Percentiles rank a stretch among this genome's conserved stretches.
Evolutionary conservation across 306 rosid species (phyloP).

Genomic region (Dryas drummondii): DNA sequence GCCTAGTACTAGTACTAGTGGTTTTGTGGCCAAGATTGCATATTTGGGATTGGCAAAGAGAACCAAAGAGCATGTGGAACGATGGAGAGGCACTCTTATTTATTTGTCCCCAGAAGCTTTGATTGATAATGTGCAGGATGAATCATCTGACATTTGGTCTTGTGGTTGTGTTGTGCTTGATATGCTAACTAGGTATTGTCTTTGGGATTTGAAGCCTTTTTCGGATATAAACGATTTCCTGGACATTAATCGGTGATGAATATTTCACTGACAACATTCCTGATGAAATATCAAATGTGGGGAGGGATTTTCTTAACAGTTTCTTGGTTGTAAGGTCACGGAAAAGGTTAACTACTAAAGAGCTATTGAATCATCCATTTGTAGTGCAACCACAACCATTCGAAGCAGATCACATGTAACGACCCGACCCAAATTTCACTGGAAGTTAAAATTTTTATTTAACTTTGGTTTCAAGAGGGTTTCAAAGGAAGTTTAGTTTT

Average conservation of each 20-base stretch:
- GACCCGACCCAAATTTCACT: too few relatives aligned
- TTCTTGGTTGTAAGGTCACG: too few relatives aligned
- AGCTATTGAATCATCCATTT: too few relatives aligned
- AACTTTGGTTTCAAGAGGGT: too few relatives aligned
- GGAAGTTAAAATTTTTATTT: too few relatives aligned
- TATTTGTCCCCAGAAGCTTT: slow-evolving; percentile 36
- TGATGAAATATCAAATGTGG: too few relatives aligned
- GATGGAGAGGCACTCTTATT: slow-evolving; percentile 25
- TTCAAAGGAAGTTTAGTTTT: too few relatives aligned
- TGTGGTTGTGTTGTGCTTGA: slow-evolving; percentile 29
- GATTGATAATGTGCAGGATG: slow-evolving; percentile 10
- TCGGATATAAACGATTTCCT: not conserved
- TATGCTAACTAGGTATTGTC: slow-evolving; percentile 27
- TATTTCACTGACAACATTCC: not conserved
- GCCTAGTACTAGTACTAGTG: not conserved
- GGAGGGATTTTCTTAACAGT: too few relatives aligned
- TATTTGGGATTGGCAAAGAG: slow-evolving; percentile 36
- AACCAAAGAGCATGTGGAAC: not conserved
- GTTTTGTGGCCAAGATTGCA: slow-evolving; percentile 31
- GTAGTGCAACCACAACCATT: too few relatives aligned
- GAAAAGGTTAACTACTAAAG: too few relatives aligned
- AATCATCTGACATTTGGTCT: slow-evolving; percentile 37
- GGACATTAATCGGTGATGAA: slow-evolving; percentile 1
- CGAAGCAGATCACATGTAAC: too few relatives aligned
- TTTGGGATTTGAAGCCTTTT: slow-evolving; percentile 22